These are phyloP conservation scores for Tricholoma terreum DNA, from an alignment of 768 basidiomycete species.

Conservation along the genomic window DNA sequence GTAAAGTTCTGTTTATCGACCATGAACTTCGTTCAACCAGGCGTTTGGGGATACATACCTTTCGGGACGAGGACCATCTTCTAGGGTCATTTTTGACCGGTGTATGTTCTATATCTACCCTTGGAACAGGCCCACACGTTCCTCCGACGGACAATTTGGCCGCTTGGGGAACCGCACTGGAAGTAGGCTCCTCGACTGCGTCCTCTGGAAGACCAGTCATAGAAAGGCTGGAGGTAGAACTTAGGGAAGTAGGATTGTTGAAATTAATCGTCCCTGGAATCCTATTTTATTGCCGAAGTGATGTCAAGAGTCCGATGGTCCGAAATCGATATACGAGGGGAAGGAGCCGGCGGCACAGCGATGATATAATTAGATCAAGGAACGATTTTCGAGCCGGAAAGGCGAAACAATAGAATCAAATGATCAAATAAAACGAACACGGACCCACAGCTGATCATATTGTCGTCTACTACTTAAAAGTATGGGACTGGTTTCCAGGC, in stretches of 20 bases:
- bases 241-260: not conserved
- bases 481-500: slow-evolving; percentile 67
- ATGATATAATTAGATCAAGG: not conserved
- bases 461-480: slow-evolving; percentile 48
- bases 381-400: not conserved
- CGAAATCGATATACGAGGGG: not conserved
- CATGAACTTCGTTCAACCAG: not conserved
- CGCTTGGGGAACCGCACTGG: not conserved
- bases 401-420: not conserved
- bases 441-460: slow-evolving; percentile 1
- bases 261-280: not conserved
- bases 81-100: slow-evolving; percentile 62
- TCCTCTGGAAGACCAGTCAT: slow-evolving; percentile 3
- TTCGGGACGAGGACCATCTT: slow-evolving; percentile 52
- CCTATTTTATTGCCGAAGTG: not conserved
- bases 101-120: slow-evolving; percentile 48
- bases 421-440: not conserved
- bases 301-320: not conserved
- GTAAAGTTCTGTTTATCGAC: slow-evolving; percentile 35
- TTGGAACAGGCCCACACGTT: not conserved
- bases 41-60: slow-evolving; percentile 34
- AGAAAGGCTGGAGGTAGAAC: not conserved
- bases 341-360: too few relatives aligned
- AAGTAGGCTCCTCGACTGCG: slow-evolving; percentile 1
- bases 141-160: not conserved